Percentiles rank a stretch among this genome's conserved stretches.
Evolutionary conservation across 768 basidiomycete species (phyloP).

Genomic region (Lactifluus pinguis): DNA sequence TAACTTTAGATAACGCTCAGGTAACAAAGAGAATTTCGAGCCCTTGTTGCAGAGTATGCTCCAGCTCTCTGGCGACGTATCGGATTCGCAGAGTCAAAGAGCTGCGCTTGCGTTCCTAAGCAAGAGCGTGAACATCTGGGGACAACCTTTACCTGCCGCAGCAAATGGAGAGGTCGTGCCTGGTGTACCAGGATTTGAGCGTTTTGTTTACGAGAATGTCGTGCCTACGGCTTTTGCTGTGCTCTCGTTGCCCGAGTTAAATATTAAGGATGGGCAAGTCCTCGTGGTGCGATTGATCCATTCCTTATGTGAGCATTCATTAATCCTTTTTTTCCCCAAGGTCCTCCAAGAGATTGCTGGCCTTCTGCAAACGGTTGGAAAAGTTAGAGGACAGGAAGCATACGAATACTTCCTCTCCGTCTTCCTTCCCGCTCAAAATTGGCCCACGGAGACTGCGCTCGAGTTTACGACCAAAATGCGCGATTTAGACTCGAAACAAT

Average conservation of each 20-base stretch:
- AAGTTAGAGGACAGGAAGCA: conserved; percentile 73
- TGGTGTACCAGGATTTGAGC: conserved; percentile 80
- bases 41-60: conserved; percentile 67
- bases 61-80: conserved; percentile 60
- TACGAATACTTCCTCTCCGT: conserved; percentile 68
- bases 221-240: conserved; percentile 78
- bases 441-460: conserved; percentile 67
- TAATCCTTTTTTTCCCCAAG: conserved; percentile 33
- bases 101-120: conserved; percentile 73
- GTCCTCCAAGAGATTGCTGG: conserved; percentile 84
- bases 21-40: conserved; percentile 64
- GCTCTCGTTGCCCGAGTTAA: conserved; percentile 70
- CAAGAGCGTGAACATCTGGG: conserved; percentile 61
- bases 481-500: conserved; percentile 63
- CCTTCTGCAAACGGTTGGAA: conserved; percentile 70
- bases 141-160: conserved; percentile 36
- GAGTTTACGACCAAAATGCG: conserved; percentile 73
- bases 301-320: not conserved
- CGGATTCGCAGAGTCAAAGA: conserved; percentile 70
- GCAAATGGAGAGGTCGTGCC: conserved; percentile 19
- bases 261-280: conserved; percentile 82
- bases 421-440: conserved; percentile 83
- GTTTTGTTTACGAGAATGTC: conserved; percentile 81
- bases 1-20: conserved; percentile 30
- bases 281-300: conserved; percentile 49